A percentile compares a stretch with the other conserved stretches of the same genome.
phyloP scores from a whole-genome alignment of 495 filamentous ascomycete species.

The Daldinia grandis region DNA sequence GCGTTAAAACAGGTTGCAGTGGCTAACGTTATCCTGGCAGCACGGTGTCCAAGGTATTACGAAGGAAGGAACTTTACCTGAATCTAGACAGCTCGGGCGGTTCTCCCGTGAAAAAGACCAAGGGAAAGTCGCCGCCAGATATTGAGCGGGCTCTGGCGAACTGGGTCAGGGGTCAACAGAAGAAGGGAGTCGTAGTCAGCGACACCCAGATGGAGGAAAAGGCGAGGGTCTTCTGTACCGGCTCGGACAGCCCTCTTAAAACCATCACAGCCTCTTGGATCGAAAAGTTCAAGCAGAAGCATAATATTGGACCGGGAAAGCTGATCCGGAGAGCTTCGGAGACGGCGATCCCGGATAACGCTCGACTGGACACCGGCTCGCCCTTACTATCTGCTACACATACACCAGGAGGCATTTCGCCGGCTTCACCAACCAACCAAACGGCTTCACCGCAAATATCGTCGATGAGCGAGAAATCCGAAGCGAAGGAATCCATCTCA shows the following conservation, averaged over 20 bases:
- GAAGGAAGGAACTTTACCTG: conserved; percentile 97
- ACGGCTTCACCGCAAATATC: conserved; percentile 68
- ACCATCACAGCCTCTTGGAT: conserved; percentile 81
- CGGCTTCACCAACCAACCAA: conserved; percentile 71
- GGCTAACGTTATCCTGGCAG: conserved; percentile 59
- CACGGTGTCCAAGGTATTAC: conserved; percentile 96
- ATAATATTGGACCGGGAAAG: conserved; percentile 72
- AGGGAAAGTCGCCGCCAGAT: conserved; percentile 87
- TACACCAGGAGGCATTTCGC: conserved; percentile 76
- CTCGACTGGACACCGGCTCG: conserved; percentile 55
- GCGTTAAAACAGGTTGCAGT: conserved; percentile 15
- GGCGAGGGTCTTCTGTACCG: conserved; percentile 83
- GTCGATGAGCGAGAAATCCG: conserved; percentile 73
- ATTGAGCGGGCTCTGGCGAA: conserved; percentile 94
- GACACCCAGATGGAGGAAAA: conserved; percentile 89
- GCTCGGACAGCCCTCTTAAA: conserved; percentile 79
- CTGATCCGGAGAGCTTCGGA: conserved; percentile 75
- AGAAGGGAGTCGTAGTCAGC: conserved; percentile 77
- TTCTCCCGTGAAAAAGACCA: conserved; percentile 87
- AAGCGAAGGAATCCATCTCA: conserved; percentile 59
- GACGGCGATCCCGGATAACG: conserved; percentile 67
- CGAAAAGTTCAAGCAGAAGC: conserved; percentile 96
- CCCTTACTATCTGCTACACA: conserved; percentile 66
- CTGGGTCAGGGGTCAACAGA: conserved; percentile 84
- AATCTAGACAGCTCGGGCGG: conserved; percentile 84